A percentile compares a stretch with the other conserved stretches of the same genome.
These are phyloP conservation scores for Hanseniaspora opuntiae DNA, from an alignment of 805 yeast genomes.

Conservation along the genomic window DNA sequence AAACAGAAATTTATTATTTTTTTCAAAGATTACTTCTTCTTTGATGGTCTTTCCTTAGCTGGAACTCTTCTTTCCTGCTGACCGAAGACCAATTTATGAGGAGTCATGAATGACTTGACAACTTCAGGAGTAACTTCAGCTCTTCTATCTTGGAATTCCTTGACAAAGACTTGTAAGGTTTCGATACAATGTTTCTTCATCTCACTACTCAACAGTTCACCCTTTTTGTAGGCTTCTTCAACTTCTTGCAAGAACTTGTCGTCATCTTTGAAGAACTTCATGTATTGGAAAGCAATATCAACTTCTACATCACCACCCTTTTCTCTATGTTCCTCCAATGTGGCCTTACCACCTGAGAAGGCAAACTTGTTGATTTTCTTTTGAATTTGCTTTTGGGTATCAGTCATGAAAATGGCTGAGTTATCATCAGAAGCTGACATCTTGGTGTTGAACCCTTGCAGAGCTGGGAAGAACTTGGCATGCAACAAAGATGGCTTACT, in stretches of 20 bases:
- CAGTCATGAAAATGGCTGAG: conserved; percentile 88
- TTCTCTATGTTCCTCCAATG: conserved; percentile 79
- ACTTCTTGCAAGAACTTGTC: conserved; percentile 59
- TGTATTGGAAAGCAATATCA: conserved; percentile 88
- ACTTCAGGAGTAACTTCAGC: conserved; percentile 46
- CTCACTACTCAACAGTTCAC: conserved; percentile 83
- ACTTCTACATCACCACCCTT: conserved; percentile 90
- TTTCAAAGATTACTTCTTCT: conserved; percentile 16
- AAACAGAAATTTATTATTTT: not conserved
- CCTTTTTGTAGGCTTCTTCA: conserved; percentile 54
- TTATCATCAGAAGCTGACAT: conserved; percentile 92
- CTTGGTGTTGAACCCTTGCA: conserved; percentile 90
- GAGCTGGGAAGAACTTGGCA: conserved; percentile 93
- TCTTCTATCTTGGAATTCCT: conserved; percentile 70
- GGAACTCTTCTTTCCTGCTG: conserved; percentile 60
- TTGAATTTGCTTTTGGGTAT: conserved; percentile 78
- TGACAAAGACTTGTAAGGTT: conserved; percentile 64
- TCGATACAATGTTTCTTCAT: conserved; percentile 78
- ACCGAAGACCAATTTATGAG: conserved; percentile 71
- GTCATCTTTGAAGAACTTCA: conserved; percentile 79
- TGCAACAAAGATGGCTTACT: conserved; percentile 86
- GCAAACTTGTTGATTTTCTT: conserved; percentile 94
- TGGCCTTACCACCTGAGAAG: conserved; percentile 82
- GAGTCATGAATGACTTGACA: conserved; percentile 62
- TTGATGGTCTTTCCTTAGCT: conserved; percentile 33